Conservation (phyloP, 2,329 filamentous ascomycete species). For the Aspergillus phoenicis region DNA sequence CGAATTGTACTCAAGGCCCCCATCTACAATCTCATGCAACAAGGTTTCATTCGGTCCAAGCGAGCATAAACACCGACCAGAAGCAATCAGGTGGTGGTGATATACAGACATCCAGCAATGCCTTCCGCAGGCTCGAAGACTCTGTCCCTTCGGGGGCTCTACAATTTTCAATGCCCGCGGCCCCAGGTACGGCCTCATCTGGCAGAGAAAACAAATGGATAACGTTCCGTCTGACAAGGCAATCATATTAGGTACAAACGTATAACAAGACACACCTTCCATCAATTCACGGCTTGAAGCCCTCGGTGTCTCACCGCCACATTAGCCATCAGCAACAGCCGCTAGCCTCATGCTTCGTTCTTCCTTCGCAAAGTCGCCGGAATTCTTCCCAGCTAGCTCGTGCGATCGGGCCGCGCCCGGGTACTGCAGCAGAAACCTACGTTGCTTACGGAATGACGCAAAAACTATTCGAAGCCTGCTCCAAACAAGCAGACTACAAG, state of each 20-base stretch:
- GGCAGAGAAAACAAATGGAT: neutral
- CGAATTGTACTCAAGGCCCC: neutral
- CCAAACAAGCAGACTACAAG: constrained; percentile 71
- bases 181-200: constrained; percentile 23
- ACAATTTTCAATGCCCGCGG: constrained; percentile 16
- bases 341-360: neutral
- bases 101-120: constrained; percentile 23
- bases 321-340: constrained; percentile 6
- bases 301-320: neutral
- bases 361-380: constrained; percentile 23
- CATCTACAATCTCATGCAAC: neutral
- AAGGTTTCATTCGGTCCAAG: neutral
- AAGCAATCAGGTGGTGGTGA: neutral
- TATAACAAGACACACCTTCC: neutral
- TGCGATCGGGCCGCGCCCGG: constrained; percentile 37
- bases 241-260: neutral
- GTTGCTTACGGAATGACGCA: constrained; percentile 79
- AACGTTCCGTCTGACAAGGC: neutral
- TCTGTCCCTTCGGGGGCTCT: constrained; percentile 24
- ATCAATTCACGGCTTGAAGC: neutral
- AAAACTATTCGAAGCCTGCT: constrained; percentile 74
- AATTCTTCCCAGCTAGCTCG: constrained; percentile 32
- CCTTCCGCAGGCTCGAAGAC: constrained; percentile 23
- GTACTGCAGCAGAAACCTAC: constrained; percentile 65
- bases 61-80: neutral